phyloP scores from a whole-genome alignment of 306 rosid genomes.

The Cicer arietinum region DNA sequence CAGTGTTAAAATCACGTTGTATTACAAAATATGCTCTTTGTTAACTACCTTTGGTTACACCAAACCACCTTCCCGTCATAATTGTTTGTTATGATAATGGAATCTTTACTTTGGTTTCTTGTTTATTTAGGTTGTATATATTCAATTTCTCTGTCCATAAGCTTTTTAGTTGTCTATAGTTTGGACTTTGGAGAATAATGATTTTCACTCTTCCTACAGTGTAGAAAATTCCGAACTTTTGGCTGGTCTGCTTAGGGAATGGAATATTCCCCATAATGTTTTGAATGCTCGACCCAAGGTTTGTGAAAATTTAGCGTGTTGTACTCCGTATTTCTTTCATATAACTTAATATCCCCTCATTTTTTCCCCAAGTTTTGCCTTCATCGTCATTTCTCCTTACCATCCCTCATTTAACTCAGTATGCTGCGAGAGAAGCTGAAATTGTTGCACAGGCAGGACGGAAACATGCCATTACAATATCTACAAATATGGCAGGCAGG shows the following conservation, averaged over 20 bases:
- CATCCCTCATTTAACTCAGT: conserved; percentile 54
- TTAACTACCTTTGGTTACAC: conserved; percentile 6
- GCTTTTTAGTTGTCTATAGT: conserved; percentile 24
- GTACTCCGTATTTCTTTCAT: conserved; percentile 30
- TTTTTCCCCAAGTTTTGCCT: conserved; percentile 16
- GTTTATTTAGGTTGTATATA: conserved; percentile 6
- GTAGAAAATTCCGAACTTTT: conserved; percentile 92
- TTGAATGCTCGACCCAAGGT: conserved; percentile 97
- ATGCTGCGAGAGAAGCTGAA: conserved; percentile 97
- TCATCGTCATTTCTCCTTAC: conserved; percentile 19
- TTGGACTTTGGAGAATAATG: conserved; percentile 37
- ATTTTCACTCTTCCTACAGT: conserved; percentile 53
- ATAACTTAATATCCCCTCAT: conserved; percentile 4
- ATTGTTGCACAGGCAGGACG: conserved; percentile 95
- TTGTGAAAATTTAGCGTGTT: conserved; percentile 44
- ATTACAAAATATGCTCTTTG: conserved; percentile 3
- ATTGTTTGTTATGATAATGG: conserved; percentile 16
- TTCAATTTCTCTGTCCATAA: conserved; percentile 25
- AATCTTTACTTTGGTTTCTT: conserved; percentile 26
- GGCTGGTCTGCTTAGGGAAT: conserved; percentile 81
- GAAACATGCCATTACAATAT: conserved; percentile 91
- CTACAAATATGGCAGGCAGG: conserved; percentile 99
- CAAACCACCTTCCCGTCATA: conserved; percentile 15
- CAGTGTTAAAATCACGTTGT: background rate
- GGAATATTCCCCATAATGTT: conserved; percentile 88